These are phyloP conservation scores for Symbiotaphrina buchneri DNA, from an alignment of 495 filamentous ascomycete species.

Conservation along the genomic window DNA sequence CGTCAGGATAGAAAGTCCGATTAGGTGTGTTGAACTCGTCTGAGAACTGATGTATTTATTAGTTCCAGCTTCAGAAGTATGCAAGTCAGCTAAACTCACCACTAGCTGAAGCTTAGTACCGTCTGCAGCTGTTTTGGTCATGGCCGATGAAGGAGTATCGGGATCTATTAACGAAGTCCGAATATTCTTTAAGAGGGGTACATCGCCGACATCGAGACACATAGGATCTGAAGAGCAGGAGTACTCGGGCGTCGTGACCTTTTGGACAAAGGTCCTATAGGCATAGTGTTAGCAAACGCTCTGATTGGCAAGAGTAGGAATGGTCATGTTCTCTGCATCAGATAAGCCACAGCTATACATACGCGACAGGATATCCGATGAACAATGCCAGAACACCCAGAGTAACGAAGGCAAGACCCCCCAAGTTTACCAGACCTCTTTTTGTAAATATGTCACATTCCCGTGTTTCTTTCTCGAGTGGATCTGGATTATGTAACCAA, in stretches of 20 bases:
- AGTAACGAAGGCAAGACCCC: constrained; percentile 36
- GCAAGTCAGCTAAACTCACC: constrained; percentile 17
- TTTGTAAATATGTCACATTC: constrained; percentile 47
- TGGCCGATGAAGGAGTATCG: constrained; percentile 38
- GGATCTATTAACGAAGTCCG: constrained; percentile 43
- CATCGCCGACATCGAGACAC: constrained; percentile 34
- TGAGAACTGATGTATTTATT: constrained; percentile 29
- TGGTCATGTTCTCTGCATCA: not conserved
- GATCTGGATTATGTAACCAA: constrained; percentile 50
- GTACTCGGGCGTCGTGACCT: constrained; percentile 10
- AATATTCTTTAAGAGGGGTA: constrained; percentile 34
- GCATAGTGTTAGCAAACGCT: not conserved
- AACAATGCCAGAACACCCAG: constrained; percentile 44
- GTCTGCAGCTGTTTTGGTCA: constrained; percentile 28
- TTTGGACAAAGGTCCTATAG: constrained; percentile 32
- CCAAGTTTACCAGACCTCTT: constrained; percentile 43
- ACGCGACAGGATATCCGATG: constrained; percentile 56
- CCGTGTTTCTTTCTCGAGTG: constrained; percentile 33
- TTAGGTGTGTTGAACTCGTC: constrained; percentile 57
- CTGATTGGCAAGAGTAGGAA: not conserved
- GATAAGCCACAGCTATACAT: constrained; percentile 11
- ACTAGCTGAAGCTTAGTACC: constrained; percentile 44
- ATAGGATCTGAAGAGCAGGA: constrained; percentile 19
- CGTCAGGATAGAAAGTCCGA: constrained; percentile 49
- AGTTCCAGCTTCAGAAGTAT: too few species aligned